Evolutionary conservation across 164 flowering plant species (phyloP).

Genomic region (Sedum album): DNA sequence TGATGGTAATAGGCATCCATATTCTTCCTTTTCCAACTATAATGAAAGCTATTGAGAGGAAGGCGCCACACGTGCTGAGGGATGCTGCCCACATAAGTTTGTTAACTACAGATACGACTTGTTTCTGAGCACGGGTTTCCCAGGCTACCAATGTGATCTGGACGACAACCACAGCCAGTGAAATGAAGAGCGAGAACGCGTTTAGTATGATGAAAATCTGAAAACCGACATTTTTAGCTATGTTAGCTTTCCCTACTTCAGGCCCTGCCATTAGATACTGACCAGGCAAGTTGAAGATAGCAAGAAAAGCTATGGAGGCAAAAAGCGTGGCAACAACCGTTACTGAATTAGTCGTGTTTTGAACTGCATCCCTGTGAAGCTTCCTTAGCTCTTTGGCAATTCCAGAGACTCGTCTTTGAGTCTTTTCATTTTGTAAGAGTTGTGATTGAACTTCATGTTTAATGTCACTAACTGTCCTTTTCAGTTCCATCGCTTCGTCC

Average conservation of each 20-base stretch:
- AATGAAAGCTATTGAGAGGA: conserved; percentile 64
- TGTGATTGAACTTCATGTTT: conserved; percentile 89
- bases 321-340: conserved; percentile 85
- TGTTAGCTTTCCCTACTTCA: conserved; percentile 50
- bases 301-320: conserved; percentile 89
- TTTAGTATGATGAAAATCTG: conserved; percentile 65
- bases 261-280: conserved; percentile 34
- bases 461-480: conserved; percentile 85
- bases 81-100: conserved; percentile 97
- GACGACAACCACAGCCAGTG: conserved; percentile 74
- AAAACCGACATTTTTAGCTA: conserved; percentile 48
- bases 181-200: conserved; percentile 69
- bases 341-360: conserved; percentile 84
- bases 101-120: conserved; percentile 80
- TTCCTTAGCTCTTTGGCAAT: conserved; percentile 81
- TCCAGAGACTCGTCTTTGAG: conserved; percentile 67
- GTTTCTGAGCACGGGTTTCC: conserved; percentile 87
- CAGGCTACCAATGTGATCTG: conserved; percentile 91
- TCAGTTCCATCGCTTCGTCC: conserved; percentile 71
- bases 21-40: conserved; percentile 56
- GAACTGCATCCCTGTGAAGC: conserved; percentile 91
- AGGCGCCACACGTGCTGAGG: conserved; percentile 79
- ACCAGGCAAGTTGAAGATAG: conserved; percentile 87
- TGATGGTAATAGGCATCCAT: conserved; percentile 76
- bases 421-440: conserved; percentile 68